Percentiles rank a stretch among this genome's conserved stretches.
These are phyloP conservation scores for Turnera subulata DNA, from an alignment of 345 rosid genomes.

Conservation along the genomic window DNA sequence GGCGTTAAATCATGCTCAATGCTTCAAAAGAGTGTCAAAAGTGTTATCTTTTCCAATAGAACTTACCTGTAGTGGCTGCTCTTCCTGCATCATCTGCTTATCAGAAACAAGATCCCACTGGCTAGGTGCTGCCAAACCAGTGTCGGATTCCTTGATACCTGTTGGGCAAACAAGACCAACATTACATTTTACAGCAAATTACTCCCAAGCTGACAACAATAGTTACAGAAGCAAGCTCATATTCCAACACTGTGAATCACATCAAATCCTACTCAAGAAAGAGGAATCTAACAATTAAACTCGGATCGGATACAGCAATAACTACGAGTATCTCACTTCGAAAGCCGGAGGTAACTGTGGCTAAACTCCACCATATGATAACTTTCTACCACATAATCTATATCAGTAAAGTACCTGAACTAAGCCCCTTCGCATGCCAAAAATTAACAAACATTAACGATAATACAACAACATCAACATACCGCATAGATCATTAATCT, in stretches of 20 bases:
- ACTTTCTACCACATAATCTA: no score
- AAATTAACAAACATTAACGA: no score
- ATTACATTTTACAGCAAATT: not conserved
- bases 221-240: no score
- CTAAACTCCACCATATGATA: not conserved
- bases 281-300: no score
- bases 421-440: not conserved
- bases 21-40: not conserved
- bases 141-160: slow-evolving; percentile 98
- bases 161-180: not conserved
- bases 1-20: not conserved
- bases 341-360: not conserved
- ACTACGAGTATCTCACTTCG: no score
- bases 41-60: not conserved
- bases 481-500: slow-evolving; percentile 85
- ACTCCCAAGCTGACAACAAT: no score
- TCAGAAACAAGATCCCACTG: slow-evolving; percentile 99
- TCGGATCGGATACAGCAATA: no score
- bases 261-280: no score
- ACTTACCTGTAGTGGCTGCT: slow-evolving; percentile 81
- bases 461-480: slow-evolving; percentile 4
- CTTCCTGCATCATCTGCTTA: slow-evolving; percentile 99
- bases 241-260: no score
- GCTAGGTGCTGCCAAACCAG: slow-evolving; percentile 94
- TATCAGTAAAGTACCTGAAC: not conserved